Percentiles rank a stretch among this genome's conserved stretches.
phyloP scores from a whole-genome alignment of 768 basidiomycete genomes.

The Gymnopilus junonius region DNA sequence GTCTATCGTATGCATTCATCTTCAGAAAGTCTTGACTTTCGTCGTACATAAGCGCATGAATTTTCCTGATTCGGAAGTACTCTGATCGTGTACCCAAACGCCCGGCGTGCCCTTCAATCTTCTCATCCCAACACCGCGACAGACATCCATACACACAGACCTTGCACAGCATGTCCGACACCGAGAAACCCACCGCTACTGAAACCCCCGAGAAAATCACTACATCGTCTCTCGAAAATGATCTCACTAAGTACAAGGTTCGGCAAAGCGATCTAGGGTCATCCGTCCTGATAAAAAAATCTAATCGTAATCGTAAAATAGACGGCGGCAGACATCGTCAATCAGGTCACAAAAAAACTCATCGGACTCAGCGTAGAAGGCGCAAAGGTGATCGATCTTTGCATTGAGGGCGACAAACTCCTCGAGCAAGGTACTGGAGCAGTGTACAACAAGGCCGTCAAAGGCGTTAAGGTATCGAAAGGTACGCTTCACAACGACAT shows the following conservation, averaged over 20 bases:
- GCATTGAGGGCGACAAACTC: constrained; percentile 91
- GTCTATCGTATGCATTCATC: background rate
- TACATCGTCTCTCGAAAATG: constrained; percentile 64
- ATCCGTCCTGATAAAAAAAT: constrained; percentile 21
- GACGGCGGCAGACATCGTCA: constrained; percentile 92
- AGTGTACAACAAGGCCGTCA: constrained; percentile 90
- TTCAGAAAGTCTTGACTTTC: background rate
- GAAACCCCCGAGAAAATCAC: constrained; percentile 49
- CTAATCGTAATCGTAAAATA: constrained; percentile 40
- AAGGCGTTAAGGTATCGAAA: constrained; percentile 87
- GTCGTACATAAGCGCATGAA: constrained; percentile 8
- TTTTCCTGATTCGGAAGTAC: constrained; percentile 29
- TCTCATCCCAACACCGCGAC: constrained; percentile 2
- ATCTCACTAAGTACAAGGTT: constrained; percentile 91
- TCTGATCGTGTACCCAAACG: constrained; percentile 12
- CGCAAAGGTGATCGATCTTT: constrained; percentile 88
- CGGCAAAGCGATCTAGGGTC: constrained; percentile 18
- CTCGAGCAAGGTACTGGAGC: constrained; percentile 83
- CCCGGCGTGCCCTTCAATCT: background rate
- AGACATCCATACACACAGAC: constrained; percentile 12
- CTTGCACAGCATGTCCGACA: constrained; percentile 59
- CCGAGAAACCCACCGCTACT: constrained; percentile 47
- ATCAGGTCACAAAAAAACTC: constrained; percentile 84
- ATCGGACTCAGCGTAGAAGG: constrained; percentile 79
- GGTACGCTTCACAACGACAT: constrained; percentile 56